These are phyloP conservation scores for Arctium minus DNA, from an alignment of 129 eudicot species.

Conservation along the genomic window DNA sequence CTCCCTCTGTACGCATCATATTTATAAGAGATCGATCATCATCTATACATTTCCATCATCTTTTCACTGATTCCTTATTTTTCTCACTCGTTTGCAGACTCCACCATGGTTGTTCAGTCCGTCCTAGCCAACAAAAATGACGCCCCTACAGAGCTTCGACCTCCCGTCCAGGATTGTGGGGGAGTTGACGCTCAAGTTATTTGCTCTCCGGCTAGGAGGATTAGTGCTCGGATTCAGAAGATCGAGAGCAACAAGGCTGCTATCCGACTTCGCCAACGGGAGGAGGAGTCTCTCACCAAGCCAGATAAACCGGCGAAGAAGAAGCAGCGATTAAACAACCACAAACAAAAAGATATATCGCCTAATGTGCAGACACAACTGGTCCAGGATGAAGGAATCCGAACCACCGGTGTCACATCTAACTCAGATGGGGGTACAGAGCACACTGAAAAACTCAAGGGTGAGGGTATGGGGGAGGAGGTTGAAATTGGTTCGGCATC, in stretches of 20 bases:
- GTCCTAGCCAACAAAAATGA: neutral
- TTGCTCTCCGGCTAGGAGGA: constrained; percentile 25
- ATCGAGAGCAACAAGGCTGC: neutral
- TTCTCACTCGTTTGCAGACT: neutral
- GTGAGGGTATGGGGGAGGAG: neutral
- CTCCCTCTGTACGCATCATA: neutral
- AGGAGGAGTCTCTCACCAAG: neutral
- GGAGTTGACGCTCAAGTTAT: neutral
- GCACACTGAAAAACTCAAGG: neutral
- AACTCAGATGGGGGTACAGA: neutral
- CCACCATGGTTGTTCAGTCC: constrained; percentile 8
- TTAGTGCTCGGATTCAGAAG: constrained; percentile 29
- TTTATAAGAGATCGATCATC: neutral
- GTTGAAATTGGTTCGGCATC: neutral
- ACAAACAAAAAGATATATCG: neutral
- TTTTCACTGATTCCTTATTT: neutral
- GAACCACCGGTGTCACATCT: neutral
- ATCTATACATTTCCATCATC: neutral
- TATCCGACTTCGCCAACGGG: constrained; percentile 1
- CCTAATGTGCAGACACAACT: constrained; percentile 5
- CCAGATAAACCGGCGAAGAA: neutral
- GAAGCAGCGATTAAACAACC: neutral
- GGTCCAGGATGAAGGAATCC: neutral
- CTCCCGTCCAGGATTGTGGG: neutral
- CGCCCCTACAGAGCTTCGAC: neutral